A percentile compares a stretch with the other conserved stretches of the same genome.
Conservation (phyloP, 257 asterid genomes). For the Galeopsis tetrahit region DNA sequence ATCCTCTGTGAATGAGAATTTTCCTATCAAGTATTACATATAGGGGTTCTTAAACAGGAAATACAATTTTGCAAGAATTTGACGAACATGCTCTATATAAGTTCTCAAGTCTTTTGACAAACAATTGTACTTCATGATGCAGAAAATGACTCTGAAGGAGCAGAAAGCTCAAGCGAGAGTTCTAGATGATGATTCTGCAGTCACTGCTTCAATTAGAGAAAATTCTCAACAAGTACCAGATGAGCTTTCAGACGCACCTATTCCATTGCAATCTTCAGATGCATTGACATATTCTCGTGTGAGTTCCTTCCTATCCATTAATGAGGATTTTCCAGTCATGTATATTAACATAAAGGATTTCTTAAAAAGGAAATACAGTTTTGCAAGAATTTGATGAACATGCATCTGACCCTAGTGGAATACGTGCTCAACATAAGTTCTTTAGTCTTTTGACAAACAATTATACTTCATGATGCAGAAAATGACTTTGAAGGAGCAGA, state of each 20-base stretch:
- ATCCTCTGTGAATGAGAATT: conserved; percentile 18
- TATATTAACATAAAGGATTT: neutral
- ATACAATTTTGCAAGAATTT: conserved; percentile 18
- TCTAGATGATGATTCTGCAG: conserved; percentile 38
- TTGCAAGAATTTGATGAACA: conserved; percentile 19
- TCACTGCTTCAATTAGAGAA: conserved; percentile 42
- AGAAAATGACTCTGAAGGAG: conserved; percentile 37
- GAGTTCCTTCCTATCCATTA: conserved; percentile 22
- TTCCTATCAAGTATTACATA: neutral
- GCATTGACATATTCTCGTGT: conserved; percentile 41
- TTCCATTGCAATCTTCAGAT: conserved; percentile 47
- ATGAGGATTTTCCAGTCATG: conserved; percentile 2
- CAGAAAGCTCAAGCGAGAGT: conserved; percentile 45
- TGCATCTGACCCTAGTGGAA: neutral
- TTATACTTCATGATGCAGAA: conserved; percentile 31
- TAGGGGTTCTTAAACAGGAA: conserved; percentile 11
- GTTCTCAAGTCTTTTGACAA: conserved; percentile 19
- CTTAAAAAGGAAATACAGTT: conserved; percentile 7
- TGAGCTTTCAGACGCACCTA: conserved; percentile 42
- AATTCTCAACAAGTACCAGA: conserved; percentile 34
- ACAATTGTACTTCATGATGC: conserved; percentile 24
- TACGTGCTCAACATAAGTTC: conserved; percentile 1
- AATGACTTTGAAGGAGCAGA: conserved; percentile 37
- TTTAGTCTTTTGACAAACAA: conserved; percentile 12
- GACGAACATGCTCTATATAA: conserved; percentile 9